Base-by-base conservation (phyloP, 1,284 basidiomycete genomes). In the Microbotryum lychnidis-dioicae region DNA sequence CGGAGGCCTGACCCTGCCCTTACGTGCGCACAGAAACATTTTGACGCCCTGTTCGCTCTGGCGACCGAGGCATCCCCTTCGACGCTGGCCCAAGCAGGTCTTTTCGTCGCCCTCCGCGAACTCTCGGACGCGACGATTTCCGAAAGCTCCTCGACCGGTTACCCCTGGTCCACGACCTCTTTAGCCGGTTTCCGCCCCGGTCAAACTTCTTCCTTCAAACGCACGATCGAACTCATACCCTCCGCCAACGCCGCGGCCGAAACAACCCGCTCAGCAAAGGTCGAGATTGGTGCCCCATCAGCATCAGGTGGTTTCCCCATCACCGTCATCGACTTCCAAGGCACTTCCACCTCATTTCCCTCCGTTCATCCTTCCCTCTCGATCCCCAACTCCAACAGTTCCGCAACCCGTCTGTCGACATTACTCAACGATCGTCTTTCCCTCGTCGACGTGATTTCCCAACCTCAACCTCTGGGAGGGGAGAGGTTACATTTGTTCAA, bases 21-120 rank as follows among this genome's bases (percentile, higher is more conserved):
- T 33, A 27, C 27, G 27, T 5, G 29, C 25, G 20, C 18, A 33
- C 62, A 90, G 88, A 89, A 88, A 83, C 85, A 91, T 73, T 81
- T 82, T 70, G 79, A 83, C 57, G 82, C 87, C 60, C 78, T 93
- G 25, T 90, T 91, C 77, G 86, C 87, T 6, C 77, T 81, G 0
- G 67, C 83, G 1, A 70, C 77, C 7, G 76, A 80, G 21, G 84
- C 87, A 0, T 80, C 81, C 0, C 76, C 84, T 0, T 81, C 85
- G 54, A 71, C 86, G 9, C 77, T 91, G 6, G 87, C 86, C 1
- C 86, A 89, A 72, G 87, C 87, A 1, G 91, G 86, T 0, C 78
- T 93, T 12, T 91, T 80, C 70, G 77, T 89, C 21, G 81, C 79
- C 25, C 80, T 91, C 21, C 82, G 87, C 51, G 87, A 88, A 65